A percentile compares a stretch with the other conserved stretches of the same genome.
Conservation (phyloP, 164 flowering plant genomes). For the Annona squamosa region DNA sequence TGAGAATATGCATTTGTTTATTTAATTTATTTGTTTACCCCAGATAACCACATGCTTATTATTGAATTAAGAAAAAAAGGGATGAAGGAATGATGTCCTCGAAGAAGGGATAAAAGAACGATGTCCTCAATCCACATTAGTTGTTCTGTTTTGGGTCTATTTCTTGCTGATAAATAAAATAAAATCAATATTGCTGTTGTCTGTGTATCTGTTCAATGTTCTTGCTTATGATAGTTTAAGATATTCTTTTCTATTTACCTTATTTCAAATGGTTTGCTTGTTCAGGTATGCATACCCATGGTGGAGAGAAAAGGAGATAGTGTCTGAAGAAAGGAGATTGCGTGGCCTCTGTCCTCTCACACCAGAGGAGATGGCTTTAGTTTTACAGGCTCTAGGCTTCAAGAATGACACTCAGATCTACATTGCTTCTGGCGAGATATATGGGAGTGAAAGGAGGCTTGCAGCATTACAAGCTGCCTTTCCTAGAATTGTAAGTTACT, state of each 20-base stretch:
- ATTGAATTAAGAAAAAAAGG: too few relatives aligned
- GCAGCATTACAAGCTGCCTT: slow-evolving; percentile 60
- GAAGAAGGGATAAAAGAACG: too few relatives aligned
- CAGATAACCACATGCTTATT: too few relatives aligned
- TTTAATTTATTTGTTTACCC: too few relatives aligned
- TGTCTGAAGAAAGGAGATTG: slow-evolving; percentile 69
- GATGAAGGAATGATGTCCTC: too few relatives aligned
- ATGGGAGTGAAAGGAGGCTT: slow-evolving; percentile 80
- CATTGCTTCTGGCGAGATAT: slow-evolving; percentile 97
- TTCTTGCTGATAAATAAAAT: too few relatives aligned
- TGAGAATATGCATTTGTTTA: too few relatives aligned
- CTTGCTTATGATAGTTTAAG: not conserved
- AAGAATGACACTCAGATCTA: slow-evolving; percentile 71
- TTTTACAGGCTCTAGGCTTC: slow-evolving; percentile 74
- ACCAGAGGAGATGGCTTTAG: slow-evolving; percentile 78
- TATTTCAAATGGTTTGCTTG: slow-evolving; percentile 1
- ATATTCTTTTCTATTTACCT: not conserved
- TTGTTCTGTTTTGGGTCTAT: too few relatives aligned
- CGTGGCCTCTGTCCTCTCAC: slow-evolving; percentile 95
- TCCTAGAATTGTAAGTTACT: slow-evolving; percentile 70
- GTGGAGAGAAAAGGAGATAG: slow-evolving; percentile 98
- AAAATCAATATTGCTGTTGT: too few relatives aligned
- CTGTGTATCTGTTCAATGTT: too few relatives aligned
- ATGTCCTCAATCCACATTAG: too few relatives aligned
- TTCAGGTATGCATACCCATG: slow-evolving; percentile 90